Base-by-base conservation (phyloP, 2,329 filamentous ascomycete genomes). In the Alternaria sp. region DNA sequence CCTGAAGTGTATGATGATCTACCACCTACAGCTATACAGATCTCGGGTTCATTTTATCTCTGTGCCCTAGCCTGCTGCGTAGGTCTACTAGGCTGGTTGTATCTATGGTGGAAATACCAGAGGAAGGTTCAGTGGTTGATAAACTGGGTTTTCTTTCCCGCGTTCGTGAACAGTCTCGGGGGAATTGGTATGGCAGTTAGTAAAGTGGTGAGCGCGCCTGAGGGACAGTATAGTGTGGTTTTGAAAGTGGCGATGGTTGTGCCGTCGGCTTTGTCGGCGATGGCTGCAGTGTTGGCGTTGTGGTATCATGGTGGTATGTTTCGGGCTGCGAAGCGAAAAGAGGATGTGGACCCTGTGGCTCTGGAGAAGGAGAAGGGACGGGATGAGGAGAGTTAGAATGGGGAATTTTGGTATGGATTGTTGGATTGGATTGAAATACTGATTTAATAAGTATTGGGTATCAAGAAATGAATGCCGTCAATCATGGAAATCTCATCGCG, bases 121-220 rank as follows among this genome's bases (percentile, higher is more conserved):
- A 69, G 73, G 15, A 87, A 87, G 66, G 86, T 87, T 60, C 80
- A 87, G 17, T 88, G 85, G 85, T 77, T 87, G 21, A 78, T 86
- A 9, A 85, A 86, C 69, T 79, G 81, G 59, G 76, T 87, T 12
- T 85, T 87, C 66, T 62, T 86, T 63, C 81, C 71, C 40, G 73
- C 71, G 15, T 50, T 72, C 57, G 62, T 86, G 55, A 86, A 86
- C 70, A 83, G 82, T 13, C 66, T 84, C 13, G 85, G 84, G 6
- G 86, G 85, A 1, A 66, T 87, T 26, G 77, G 87, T 7, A 83
- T 82, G 1, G 85, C 85, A 1, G 66, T 87, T 6, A 40, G 36
- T 40, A 40, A 40, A 40, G 36, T 17, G 8, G 78, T 85, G 5
- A 83, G 82, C 66, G 80, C 87, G 5, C 86, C 86, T 62, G 80